Percentiles rank a stretch among this genome's conserved stretches.
Conservation (phyloP, 352 stramenopile species). For the Nothophytophthora sp. region DNA sequence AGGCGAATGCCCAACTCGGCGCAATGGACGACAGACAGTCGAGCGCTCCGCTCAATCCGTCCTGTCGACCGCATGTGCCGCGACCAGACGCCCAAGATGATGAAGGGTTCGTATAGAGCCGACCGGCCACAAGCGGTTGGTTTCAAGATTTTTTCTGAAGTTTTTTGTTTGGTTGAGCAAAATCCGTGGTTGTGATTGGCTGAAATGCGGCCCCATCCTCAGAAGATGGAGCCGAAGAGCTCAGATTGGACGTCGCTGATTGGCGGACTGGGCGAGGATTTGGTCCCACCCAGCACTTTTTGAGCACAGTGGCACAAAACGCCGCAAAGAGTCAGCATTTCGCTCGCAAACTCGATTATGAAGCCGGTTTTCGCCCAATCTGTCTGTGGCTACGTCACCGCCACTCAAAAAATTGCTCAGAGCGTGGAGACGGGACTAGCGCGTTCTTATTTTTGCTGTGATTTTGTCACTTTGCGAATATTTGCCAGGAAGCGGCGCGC, state of each 20-base stretch:
- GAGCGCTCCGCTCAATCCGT: no score
- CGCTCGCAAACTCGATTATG: no score
- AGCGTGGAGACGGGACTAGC: background rate
- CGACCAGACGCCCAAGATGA: conserved; percentile 18
- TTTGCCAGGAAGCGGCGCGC: no score
- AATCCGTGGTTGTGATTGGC: background rate
- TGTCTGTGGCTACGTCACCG: conserved; percentile 22
- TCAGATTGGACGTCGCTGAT: no score
- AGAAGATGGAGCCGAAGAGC: no score
- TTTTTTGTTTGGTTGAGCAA: no score
- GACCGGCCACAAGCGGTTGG: no score
- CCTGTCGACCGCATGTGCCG: background rate
- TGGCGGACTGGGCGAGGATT: background rate
- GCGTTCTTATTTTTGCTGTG: no score
- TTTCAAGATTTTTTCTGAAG: no score
- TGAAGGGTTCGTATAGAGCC: conserved; percentile 10
- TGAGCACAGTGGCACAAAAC: conserved; percentile 9
- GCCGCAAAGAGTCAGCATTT: conserved; percentile 17
- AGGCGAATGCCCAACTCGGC: conserved; percentile 15
- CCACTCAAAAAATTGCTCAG: conserved; percentile 16
- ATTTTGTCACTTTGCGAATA: no score
- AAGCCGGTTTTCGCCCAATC: conserved; percentile 18
- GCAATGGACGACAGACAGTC: no score
- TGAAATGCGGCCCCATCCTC: no score
- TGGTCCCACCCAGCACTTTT: conserved; percentile 26